Base-by-base conservation (phyloP, 371 early-diverging fungal genomes). In the Mortierella sp. region DNA sequence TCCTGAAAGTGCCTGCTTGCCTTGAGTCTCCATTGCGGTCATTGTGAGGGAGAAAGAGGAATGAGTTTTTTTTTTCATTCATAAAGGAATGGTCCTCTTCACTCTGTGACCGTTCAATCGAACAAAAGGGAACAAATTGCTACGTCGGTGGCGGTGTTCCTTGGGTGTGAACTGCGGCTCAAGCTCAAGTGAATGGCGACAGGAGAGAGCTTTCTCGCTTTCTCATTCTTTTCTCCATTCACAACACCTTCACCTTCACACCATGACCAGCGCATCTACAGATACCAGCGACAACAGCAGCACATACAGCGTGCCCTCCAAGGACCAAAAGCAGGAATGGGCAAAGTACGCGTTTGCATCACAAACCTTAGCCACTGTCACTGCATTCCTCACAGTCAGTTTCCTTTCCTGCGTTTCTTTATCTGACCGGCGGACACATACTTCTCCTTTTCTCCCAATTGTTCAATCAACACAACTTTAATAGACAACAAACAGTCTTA, bases 301-400 rank as follows among this genome's bases (percentile, higher is more conserved):
- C 10, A n/a, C 67, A 0, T 85, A 79, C 73, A 73, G 77, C 28
- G 72, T 85, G 9, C 86, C 86, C 3, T 75, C 81, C 24, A 44
- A 61, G 48, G 70, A 71, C 26, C 86, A 85, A 71, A 85, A 81
- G 26, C 48, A 78, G 34, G 77, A 81, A 71, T 85, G 86, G 86
- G 86, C 86, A 76, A 50, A 74, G 86, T 85, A 85, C 31, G 31
- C 24, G 53, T 57, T 40, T 40, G 55, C 31, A 48, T 21, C 44
- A 61, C 51, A 31, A 26, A 24, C 26, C 24, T n/a, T 21, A 3
- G 55, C 16, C 31, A 50, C 16, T 50, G 50, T 16, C 50, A 50
- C 3, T 50, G 13, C 50, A 50, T 2, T 50, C 50, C 50, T 50
- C 16, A 26, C 57, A 6, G 13, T 2, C 11, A 0, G 43, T 34